Base-by-base conservation (phyloP, 23 red algal species). In the Gracilariopsis chorda region DNA sequence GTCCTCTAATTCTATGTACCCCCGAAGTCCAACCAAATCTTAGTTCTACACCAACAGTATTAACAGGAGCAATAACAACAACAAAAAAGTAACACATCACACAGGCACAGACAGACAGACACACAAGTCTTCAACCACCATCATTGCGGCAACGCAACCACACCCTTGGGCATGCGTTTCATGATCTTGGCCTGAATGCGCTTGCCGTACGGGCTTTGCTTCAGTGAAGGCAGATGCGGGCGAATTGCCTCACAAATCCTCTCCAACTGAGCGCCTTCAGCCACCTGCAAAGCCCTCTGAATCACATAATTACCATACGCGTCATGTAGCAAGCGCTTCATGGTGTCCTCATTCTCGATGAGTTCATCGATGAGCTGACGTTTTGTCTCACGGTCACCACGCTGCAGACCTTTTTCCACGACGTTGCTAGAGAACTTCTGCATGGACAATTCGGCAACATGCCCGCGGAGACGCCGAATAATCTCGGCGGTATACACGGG, bases 361-460 rank as follows among this genome's bases (percentile, higher is more conserved):
- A 98, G 87, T 82, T 98, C 96, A 27, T 75, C 82, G 67, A 98
- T 93, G 21, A 98, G 52, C 27, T 71, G 76, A n/a, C 86, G 79
- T 33, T 88, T 93, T n/a, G 67, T 75, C 28, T 90, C 89, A 16
- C 48, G 69, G 58, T 70, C 48, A 13, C 81, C 88, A 28, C 82
- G 82, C 67, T 95, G 88, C 63, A 98, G 57, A n/a, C 87, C 83
- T 52, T 98, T 98, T 78, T 98, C 96, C n/a, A 98, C 93, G 11
- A 98, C 96, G 76, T 98, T 98, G 28, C 92, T 95, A 34, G 79
- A 80, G 67, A 98, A 98, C 78, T 98, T 98, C 77, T 98, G 96
- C 89, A 94, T 94, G 37, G 92, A 95, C 28, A 98, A 72, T 70
- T 95, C 80, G 4, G 69, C 86, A 19, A 98, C 42, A 88, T 95